phyloP scores from a whole-genome alignment of 805 yeast species.

The Metschnikowia noctiluminum region DNA sequence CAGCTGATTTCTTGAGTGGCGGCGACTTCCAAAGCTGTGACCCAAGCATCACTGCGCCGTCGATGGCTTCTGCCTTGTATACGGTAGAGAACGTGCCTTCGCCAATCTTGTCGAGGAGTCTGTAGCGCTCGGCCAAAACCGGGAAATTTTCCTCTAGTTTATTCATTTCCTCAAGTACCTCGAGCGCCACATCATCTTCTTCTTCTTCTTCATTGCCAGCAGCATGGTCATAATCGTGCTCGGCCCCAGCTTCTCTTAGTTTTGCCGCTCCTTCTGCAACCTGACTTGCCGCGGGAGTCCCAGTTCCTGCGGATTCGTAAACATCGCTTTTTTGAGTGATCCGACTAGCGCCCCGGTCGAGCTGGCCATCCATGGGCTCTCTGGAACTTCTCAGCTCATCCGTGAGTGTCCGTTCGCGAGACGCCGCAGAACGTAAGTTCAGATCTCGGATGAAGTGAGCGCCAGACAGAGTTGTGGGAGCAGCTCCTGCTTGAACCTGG shows the following conservation, averaged over 20 bases:
- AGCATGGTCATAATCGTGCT: slow-evolving; percentile 18
- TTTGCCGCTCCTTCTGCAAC: not conserved
- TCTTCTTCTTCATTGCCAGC: slow-evolving; percentile 20
- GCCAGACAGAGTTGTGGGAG: not conserved
- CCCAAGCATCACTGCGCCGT: slow-evolving; percentile 35
- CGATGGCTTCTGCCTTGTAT: slow-evolving; percentile 56
- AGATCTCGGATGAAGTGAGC: slow-evolving; percentile 15
- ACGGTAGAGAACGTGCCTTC: slow-evolving; percentile 67
- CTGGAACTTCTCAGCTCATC: not conserved
- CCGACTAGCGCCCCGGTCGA: slow-evolving; percentile 5
- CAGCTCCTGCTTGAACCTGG: not conserved
- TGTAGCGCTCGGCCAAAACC: slow-evolving; percentile 45
- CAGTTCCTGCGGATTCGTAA: not conserved
- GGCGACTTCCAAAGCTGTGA: slow-evolving; percentile 45
- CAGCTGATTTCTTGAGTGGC: slow-evolving; percentile 29
- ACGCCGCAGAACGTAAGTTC: slow-evolving; percentile 13
- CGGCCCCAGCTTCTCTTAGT: not conserved
- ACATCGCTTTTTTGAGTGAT: not conserved
- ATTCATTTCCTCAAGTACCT: slow-evolving; percentile 56
- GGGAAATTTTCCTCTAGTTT: slow-evolving; percentile 54
- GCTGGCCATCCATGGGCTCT: not conserved
- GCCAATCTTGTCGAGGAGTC: slow-evolving; percentile 56
- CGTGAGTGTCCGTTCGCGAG: slow-evolving; percentile 6
- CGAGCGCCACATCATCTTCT: slow-evolving; percentile 50
- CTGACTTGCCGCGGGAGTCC: not conserved